Evolutionary conservation across 1,284 basidiomycete species (phyloP).

Genomic region (Neotropicomus parvogracilis): DNA sequence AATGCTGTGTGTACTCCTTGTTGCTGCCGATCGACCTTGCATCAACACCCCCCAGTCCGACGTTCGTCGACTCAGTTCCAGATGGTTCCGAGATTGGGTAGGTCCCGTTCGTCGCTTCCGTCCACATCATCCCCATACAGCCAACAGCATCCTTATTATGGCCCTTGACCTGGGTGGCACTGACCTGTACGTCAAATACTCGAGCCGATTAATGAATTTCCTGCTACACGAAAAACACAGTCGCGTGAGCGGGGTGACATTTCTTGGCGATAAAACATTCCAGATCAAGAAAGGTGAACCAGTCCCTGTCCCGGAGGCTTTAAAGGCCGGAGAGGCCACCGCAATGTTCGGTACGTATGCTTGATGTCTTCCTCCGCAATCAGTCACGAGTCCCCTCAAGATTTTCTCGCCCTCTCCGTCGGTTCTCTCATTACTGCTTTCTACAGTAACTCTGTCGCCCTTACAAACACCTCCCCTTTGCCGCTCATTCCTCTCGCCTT

Average conservation of each 20-base stretch:
- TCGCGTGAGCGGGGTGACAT: slow-evolving; percentile 88
- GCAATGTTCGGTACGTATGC: slow-evolving; percentile 71
- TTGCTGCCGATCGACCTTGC: background rate
- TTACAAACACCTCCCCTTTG: slow-evolving; percentile 38
- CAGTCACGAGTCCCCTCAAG: slow-evolving; percentile 37
- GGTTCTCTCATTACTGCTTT: slow-evolving; percentile 92
- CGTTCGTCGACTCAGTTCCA: slow-evolving; percentile 88
- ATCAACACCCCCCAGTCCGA: slow-evolving; percentile 53
- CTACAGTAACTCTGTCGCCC: slow-evolving; percentile 38
- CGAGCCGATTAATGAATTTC: background rate
- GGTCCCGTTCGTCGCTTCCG: slow-evolving; percentile 32
- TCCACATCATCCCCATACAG: background rate
- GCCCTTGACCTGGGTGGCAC: slow-evolving; percentile 95
- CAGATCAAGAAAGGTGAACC: slow-evolving; percentile 88
- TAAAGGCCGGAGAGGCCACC: slow-evolving; percentile 86
- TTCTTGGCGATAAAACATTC: slow-evolving; percentile 89
- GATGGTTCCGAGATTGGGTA: slow-evolving; percentile 89
- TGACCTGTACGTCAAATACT: slow-evolving; percentile 66
- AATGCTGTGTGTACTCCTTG: slow-evolving; percentile 66
- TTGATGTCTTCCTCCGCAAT: slow-evolving; percentile 2
- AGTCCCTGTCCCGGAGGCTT: slow-evolving; percentile 83
- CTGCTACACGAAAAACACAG: slow-evolving; percentile 38
- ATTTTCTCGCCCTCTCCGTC: slow-evolving; percentile 95
- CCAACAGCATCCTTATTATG: slow-evolving; percentile 75
- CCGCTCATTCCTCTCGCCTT: slow-evolving; percentile 77